Conservation (phyloP, 2,329 filamentous ascomycete genomes). For the Colletotrichum sp. region DNA sequence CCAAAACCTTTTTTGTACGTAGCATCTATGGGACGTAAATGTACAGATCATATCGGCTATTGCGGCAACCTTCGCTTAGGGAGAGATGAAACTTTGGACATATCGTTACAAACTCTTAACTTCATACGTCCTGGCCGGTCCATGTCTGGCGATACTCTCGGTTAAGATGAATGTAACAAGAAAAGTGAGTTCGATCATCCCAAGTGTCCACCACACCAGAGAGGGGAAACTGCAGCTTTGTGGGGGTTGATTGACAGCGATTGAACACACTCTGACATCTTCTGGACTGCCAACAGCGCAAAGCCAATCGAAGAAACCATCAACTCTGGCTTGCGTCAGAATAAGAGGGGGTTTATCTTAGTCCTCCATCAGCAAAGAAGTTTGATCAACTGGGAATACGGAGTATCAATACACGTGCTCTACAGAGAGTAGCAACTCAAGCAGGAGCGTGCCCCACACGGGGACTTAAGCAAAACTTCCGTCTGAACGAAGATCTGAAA, state of each 20-base stretch:
- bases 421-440: neutral
- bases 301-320: neutral
- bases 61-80: neutral
- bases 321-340: neutral
- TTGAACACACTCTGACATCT: neutral
- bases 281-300: neutral
- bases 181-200: neutral
- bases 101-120: neutral
- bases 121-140: neutral
- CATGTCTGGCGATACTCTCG: neutral
- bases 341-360: neutral
- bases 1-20: neutral
- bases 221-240: neutral
- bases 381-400: accelerated
- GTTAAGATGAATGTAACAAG: neutral
- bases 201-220: neutral
- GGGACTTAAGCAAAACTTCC: neutral
- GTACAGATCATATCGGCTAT: neutral
- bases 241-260: neutral
- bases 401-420: neutral
- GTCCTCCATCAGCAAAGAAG: neutral
- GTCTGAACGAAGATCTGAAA: neutral
- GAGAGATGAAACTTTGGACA: neutral
- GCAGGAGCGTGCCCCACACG: neutral
- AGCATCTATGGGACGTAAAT: neutral